Percentiles rank a stretch among this genome's conserved stretches.
phyloP scores from a whole-genome alignment of 2,329 filamentous ascomycete species.

The Aspergillus caelatus region DNA sequence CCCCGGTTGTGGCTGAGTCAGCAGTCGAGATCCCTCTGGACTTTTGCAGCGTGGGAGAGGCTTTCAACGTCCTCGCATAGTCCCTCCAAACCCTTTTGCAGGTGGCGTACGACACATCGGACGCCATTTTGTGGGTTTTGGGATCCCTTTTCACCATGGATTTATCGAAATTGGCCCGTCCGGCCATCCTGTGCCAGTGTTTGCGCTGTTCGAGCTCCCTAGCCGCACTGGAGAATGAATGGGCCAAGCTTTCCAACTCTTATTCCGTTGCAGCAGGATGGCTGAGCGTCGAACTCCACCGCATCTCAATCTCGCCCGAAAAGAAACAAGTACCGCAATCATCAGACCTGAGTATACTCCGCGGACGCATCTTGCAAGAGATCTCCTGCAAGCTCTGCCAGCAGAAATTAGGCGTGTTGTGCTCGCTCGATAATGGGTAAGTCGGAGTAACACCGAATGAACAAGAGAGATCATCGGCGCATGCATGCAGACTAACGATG shows the following conservation, averaged over 20 bases:
- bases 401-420: conserved; percentile 41
- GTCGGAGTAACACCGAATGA: conserved; percentile 16
- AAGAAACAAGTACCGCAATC: conserved; percentile 40
- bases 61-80: conserved; percentile 4
- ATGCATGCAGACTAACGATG: conserved; percentile 7
- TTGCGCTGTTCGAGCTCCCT: conserved; percentile 43
- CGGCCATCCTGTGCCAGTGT: conserved; percentile 43
- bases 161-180: conserved; percentile 37
- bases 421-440: conserved; percentile 40
- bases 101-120: conserved; percentile 12
- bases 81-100: conserved; percentile 10
- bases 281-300: conserved; percentile 42
- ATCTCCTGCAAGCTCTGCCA: conserved; percentile 42
- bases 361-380: conserved; percentile 40
- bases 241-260: conserved; percentile 42
- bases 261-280: conserved; percentile 41
- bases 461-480: not conserved
- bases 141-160: conserved; percentile 30
- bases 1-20: conserved; percentile 32
- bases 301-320: conserved; percentile 39
- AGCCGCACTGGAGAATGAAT: conserved; percentile 45
- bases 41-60: conserved; percentile 14
- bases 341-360: conserved; percentile 38
- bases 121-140: conserved; percentile 10
- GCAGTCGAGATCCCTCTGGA: conserved; percentile 29